Conservation (phyloP, 164 flowering plant genomes). For the Chimonanthus praecox region DNA sequence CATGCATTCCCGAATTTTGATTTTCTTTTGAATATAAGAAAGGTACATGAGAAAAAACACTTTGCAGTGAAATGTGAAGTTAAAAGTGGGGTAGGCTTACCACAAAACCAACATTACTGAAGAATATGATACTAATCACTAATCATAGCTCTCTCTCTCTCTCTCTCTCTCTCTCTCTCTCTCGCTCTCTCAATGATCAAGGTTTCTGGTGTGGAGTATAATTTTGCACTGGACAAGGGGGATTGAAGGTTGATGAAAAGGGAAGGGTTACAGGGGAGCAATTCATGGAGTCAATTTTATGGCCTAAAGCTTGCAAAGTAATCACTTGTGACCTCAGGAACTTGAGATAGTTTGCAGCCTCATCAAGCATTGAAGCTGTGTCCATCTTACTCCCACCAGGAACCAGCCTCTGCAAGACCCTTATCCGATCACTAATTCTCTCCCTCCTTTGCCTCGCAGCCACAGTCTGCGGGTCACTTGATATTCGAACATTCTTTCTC, state of each 20-base stretch:
- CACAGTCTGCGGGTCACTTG: slow-evolving; percentile 89
- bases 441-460: slow-evolving; percentile 93
- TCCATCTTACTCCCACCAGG: slow-evolving; percentile 97
- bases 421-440: slow-evolving; percentile 79
- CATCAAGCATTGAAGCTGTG: slow-evolving; percentile 98
- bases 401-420: slow-evolving; percentile 74
- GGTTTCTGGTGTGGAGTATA: slow-evolving; percentile 33
- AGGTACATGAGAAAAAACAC: neutral
- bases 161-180: neutral
- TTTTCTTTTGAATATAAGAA: neutral
- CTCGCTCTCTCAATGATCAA: neutral
- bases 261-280: slow-evolving; percentile 21
- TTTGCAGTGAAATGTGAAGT: neutral
- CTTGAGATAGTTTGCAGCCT: slow-evolving; percentile 91
- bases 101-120: neutral
- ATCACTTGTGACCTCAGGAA: slow-evolving; percentile 78
- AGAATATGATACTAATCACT: neutral
- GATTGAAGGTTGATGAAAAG: slow-evolving; percentile 30
- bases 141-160: neutral
- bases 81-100: neutral
- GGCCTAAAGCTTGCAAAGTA: slow-evolving; percentile 56
- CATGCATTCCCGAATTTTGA: no score
- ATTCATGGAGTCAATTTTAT: slow-evolving; percentile 29
- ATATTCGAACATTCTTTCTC: slow-evolving; percentile 86
- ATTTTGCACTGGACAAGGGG: slow-evolving; percentile 41